These are phyloP conservation scores for Thuja plicata DNA, from an alignment of 83 land plant species.

Conservation along the genomic window DNA sequence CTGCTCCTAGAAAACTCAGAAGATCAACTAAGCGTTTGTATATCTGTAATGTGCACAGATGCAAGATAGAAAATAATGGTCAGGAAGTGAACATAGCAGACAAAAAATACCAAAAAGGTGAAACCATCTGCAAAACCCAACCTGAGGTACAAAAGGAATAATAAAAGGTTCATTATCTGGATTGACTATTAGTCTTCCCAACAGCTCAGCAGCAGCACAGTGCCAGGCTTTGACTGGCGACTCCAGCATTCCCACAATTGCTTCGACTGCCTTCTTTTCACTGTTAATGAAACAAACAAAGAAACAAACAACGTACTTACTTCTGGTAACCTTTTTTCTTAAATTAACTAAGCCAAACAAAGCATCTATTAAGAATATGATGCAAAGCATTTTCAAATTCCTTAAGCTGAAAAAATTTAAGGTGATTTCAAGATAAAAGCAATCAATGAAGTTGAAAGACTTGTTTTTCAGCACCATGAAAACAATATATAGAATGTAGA, in stretches of 20 bases:
- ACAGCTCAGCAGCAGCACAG: conserved; percentile 93
- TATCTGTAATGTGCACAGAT: conserved; percentile 44
- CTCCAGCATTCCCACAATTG: conserved; percentile 80
- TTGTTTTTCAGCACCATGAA: neutral
- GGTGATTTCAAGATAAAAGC: neutral
- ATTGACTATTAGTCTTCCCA: conserved; percentile 89
- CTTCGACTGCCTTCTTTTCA: conserved; percentile 80
- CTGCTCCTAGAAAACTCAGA: conserved; percentile 63
- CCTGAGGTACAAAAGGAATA: conserved; percentile 89
- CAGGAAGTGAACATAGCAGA: neutral
- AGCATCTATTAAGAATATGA: neutral
- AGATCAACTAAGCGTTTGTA: conserved; percentile 91
- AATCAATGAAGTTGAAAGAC: neutral
- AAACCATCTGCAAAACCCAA: conserved; percentile 15
- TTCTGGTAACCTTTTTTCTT: neutral
- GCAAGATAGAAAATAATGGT: neutral
- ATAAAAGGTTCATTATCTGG: conserved; percentile 97
- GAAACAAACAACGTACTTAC: neutral
- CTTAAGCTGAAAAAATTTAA: neutral
- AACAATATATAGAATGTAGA: neutral
- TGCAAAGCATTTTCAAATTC: neutral
- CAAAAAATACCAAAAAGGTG: neutral
- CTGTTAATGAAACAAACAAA: conserved; percentile 26
- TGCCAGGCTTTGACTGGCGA: conserved; percentile 92
- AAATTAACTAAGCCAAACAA: neutral